Evolutionary conservation across 1,284 basidiomycete species (phyloP), one percentile per base, ranked within the genome.

Genomic region (Uromyces viciae-fabae): DNA sequence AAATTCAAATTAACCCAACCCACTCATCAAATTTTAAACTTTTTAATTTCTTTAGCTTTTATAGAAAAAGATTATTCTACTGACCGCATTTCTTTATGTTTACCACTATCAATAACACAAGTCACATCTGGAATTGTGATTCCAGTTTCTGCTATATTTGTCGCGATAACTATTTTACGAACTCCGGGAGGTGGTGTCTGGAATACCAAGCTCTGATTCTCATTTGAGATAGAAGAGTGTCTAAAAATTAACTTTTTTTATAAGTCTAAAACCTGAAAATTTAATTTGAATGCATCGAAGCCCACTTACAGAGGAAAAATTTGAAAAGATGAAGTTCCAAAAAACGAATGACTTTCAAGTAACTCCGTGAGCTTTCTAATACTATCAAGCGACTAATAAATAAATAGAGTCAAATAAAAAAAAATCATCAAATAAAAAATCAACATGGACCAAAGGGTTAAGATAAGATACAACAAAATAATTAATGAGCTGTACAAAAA

Each of bases 81-180:
- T 77, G 83, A 92, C 91, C 92, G 90, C 92, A 96, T 95, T 87
- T 86, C 88, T 82, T 93, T 90, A 85, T 99, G 95, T 85, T 94
- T 95, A 69, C 97, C 97, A 0, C 91, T 91, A 86, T 99, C 97
- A 81, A 99, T 95, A 17, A 99, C 97, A 84, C 95, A 96, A 2
- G 96, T 98, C 81, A 98, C 94, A 84, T 99, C 97, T 4, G 96
- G 96, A 81, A 99, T 98, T 0, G 96, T 99, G 82, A 99, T 93
- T 86, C 96, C 96, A 19, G 94, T 97, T 86, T 97, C 94, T 38
- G 93, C 91, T 83, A 93, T 92, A 84, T 92, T 88, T 0, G 87
- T 88, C 19, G 87, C 86, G 40, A 87, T 85, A 66, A 87, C 87
- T 42, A 88, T 87, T 84, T 88, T 88, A 77, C 87, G 85, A 15